These are phyloP conservation scores for Saccharata proteae DNA, from an alignment of 2,329 filamentous ascomycete genomes.

Conservation along the genomic window DNA sequence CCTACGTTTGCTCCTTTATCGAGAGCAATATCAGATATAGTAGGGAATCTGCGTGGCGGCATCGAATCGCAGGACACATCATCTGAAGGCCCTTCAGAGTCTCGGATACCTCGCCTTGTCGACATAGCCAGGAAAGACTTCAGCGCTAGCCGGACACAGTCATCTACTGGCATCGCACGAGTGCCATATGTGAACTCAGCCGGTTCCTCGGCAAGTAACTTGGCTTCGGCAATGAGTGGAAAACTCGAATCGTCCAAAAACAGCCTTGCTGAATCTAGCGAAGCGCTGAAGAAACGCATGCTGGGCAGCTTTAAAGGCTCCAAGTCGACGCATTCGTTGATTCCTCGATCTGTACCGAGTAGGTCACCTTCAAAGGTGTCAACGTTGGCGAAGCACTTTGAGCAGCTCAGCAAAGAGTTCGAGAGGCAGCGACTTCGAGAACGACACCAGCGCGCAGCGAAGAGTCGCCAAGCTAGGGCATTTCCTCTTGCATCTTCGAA, in stretches of 20 bases:
- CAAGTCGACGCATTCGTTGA: slow-evolving; percentile 54
- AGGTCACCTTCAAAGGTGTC: slow-evolving; percentile 71
- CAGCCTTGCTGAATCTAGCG: slow-evolving; percentile 23
- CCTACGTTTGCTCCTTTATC: slow-evolving; percentile 3
- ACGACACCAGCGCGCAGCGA: slow-evolving; percentile 66
- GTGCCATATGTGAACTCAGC: slow-evolving; percentile 2
- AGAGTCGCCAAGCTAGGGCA: slow-evolving; percentile 62
- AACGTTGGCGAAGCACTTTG: slow-evolving; percentile 88
- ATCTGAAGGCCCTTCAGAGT: slow-evolving; percentile 13
- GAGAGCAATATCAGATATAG: slow-evolving; percentile 5
- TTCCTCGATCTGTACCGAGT: slow-evolving; percentile 68
- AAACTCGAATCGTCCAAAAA: slow-evolving; percentile 15
- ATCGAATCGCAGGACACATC: slow-evolving; percentile 3
- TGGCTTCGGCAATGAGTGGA: slow-evolving; percentile 11
- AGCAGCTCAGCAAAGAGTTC: slow-evolving; percentile 91
- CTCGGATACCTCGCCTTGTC: slow-evolving; percentile 26
- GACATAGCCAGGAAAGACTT: slow-evolving; percentile 22
- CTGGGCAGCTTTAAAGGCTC: slow-evolving; percentile 51
- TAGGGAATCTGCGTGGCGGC: slow-evolving; percentile 5
- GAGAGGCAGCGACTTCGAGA: slow-evolving; percentile 87
- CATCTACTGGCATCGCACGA: slow-evolving; percentile 11
- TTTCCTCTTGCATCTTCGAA: slow-evolving; percentile 89
- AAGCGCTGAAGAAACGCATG: slow-evolving; percentile 58
- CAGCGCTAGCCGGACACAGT: slow-evolving; percentile 21
- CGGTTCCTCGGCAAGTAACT: slow-evolving; percentile 1